Evolutionary conservation across 73 alveolate species (phyloP).

Genomic region (Paramecium pentaurelia): DNA sequence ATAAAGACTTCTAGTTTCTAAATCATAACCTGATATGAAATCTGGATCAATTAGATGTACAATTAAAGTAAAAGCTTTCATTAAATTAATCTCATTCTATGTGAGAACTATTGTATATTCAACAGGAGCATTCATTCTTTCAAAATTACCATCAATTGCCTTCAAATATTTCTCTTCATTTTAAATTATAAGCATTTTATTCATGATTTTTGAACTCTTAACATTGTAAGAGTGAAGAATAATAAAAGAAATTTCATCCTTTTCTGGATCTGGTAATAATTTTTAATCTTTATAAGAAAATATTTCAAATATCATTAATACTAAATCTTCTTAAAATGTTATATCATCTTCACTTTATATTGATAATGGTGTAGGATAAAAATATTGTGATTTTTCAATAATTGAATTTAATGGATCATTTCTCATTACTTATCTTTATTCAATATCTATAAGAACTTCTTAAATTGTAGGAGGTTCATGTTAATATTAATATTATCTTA

Average conservation of each 20-base stretch:
- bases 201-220: neutral
- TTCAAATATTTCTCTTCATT: neutral
- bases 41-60: constrained; percentile 31
- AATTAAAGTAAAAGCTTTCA: constrained; percentile 2
- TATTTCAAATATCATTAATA: neutral
- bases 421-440: neutral
- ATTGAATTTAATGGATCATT: neutral
- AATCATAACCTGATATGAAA: constrained; percentile 38
- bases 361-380: neutral
- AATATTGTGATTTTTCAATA: neutral
- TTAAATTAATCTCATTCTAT: constrained; percentile 2
- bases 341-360: neutral
- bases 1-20: constrained; percentile 39
- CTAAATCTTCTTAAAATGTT: neutral
- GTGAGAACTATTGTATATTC: neutral
- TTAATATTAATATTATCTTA: neutral
- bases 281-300: neutral
- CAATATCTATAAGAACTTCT: neutral
- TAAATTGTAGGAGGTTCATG: constrained; percentile 12
- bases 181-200: neutral
- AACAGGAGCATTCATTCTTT: neutral
- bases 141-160: neutral
- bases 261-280: neutral
- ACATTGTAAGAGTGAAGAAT: neutral
- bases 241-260: constrained; percentile 13